Evolutionary conservation across 345 rosid genomes (phyloP), one percentile per base, ranked within the genome.

Genomic region (Salix udensis): DNA sequence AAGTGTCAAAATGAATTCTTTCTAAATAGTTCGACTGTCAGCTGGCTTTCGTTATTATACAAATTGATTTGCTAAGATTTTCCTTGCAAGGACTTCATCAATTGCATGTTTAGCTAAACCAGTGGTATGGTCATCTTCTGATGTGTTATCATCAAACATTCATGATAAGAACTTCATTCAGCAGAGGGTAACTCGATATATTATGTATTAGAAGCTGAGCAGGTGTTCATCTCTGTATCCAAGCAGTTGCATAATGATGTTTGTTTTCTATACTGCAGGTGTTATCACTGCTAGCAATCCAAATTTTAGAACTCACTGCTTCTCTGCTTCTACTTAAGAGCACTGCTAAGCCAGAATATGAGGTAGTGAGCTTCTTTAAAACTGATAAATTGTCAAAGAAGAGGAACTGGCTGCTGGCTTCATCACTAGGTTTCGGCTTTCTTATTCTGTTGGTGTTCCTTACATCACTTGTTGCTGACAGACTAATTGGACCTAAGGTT

Each of bases 381-480:
- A 78, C 31, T 65, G 70, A 65, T 21, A 73, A 80, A 44, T 75
- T 77, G 8, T 4, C 71, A 6, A 48, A 81, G 74, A 85, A 80
- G 74, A 83, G 90, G 79, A 90, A 83, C 81, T 88, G 95, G 89
- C 65, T 89, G 79, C 79, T 90, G 82, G 88, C 89, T 16, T 87
- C 97, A 46, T 86, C 86, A 37, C 34, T 88, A n/a, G 95, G 95
- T 82, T 85, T 90, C 19, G 89, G 85, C 28, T 78, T 84, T 77
- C 84, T 68, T 68, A 61, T 87, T 74, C 61, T 82, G 44, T 77
- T 88, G 74, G 78, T 94, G 78, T 85, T 87, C 82, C 60, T 91
- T 72, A 82, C 89, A 1, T 88, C 94, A 4, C 67, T 89, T 19
- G 71, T 87, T 52, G 84, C 88, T 74, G 87, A 88, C 81, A 77